Evolutionary conservation across 176 grass and related monocot species (phyloP).

Genomic region (Phyllostachys edulis): DNA sequence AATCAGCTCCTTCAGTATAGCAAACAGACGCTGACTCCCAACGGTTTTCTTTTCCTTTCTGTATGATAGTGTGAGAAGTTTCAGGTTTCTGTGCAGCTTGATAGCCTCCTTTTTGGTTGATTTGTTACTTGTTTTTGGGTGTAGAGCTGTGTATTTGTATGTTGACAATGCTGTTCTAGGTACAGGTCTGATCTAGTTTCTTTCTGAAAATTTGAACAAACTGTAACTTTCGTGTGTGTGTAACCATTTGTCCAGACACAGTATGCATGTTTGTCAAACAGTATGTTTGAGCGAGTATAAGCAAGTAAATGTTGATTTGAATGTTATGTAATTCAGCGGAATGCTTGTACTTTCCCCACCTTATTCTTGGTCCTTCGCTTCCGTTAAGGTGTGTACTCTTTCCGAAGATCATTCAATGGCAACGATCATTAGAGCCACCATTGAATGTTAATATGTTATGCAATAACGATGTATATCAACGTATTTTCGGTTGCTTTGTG

Average conservation of each 20-base stretch:
- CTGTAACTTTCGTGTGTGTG: neutral
- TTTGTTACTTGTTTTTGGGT: neutral
- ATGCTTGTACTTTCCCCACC: no score
- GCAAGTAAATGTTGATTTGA: neutral
- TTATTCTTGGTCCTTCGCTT: neutral
- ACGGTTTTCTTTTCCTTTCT: neutral
- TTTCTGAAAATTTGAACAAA: neutral
- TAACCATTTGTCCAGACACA: neutral
- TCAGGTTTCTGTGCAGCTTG: neutral
- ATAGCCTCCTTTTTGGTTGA: neutral
- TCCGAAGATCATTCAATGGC: neutral
- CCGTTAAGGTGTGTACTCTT: neutral
- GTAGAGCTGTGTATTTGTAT: neutral
- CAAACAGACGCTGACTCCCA: conserved; percentile 18
- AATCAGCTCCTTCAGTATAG: conserved; percentile 74
- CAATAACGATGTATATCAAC: neutral
- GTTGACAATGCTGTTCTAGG: neutral
- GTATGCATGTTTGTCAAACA: neutral
- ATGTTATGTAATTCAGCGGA: no score
- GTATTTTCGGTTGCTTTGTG: neutral
- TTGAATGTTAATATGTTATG: neutral
- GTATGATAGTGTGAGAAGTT: conserved; percentile 4
- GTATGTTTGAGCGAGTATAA: neutral
- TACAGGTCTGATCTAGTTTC: neutral
- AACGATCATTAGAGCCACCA: neutral